These are phyloP conservation scores for Eutypa lata DNA, from an alignment of 2,329 filamentous ascomycete species.

Conservation along the genomic window DNA sequence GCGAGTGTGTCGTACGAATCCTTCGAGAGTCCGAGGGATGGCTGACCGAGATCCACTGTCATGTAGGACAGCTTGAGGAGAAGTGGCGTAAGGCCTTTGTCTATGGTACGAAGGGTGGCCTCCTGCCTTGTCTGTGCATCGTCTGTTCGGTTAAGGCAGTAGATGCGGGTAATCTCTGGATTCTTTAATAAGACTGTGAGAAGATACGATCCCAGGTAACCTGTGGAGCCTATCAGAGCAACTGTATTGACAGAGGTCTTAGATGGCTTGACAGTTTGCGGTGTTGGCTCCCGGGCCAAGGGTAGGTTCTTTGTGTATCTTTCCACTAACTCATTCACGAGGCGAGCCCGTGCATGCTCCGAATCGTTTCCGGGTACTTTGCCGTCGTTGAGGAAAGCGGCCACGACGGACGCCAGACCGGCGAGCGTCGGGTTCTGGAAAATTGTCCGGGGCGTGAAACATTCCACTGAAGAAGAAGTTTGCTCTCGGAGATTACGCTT, in stretches of 20 bases:
- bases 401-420: slow-evolving; percentile 3
- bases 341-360: too few relatives aligned
- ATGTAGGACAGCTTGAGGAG: neutral
- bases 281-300: too few relatives aligned
- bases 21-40: neutral
- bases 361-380: too few relatives aligned
- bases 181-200: slow-evolving; percentile 4
- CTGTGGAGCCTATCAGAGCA: slow-evolving; percentile 15
- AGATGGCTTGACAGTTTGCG: too few relatives aligned
- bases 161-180: slow-evolving; percentile 4
- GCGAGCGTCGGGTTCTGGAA: slow-evolving; percentile 10
- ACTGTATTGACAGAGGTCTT: too few relatives aligned
- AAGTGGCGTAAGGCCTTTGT: too few relatives aligned
- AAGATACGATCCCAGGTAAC: slow-evolving; percentile 10
- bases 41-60: neutral
- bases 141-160: slow-evolving; percentile 5
- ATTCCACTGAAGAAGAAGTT: slow-evolving; percentile 1
- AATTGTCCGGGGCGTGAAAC: slow-evolving; percentile 13
- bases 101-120: neutral
- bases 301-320: too few relatives aligned
- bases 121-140: slow-evolving; percentile 2
- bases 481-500: slow-evolving; percentile 9
- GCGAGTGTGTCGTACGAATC: neutral
- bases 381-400: slow-evolving; percentile 12
- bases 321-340: too few relatives aligned